These are phyloP conservation scores for Phlebopus sp. DNA, from an alignment of 1,284 basidiomycete species.

Conservation along the genomic window DNA sequence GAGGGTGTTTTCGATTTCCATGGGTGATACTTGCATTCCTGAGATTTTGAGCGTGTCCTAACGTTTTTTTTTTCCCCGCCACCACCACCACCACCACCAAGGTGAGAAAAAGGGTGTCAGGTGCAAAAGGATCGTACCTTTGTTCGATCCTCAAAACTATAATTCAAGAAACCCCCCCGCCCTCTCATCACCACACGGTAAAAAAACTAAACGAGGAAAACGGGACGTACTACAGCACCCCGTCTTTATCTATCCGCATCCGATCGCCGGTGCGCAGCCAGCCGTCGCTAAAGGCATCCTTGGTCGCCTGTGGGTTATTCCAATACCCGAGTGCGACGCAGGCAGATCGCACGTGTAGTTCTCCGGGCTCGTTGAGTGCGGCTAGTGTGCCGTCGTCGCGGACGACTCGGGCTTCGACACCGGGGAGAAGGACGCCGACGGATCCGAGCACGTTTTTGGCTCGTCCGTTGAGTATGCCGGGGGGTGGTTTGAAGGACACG, in stretches of 20 bases:
- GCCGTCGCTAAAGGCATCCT: constrained; percentile 61
- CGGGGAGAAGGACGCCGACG: constrained; percentile 59
- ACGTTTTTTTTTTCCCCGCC: too few relatives aligned
- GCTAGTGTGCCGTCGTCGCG: constrained; percentile 60
- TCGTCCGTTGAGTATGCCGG: constrained; percentile 46
- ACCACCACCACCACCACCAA: too few relatives aligned
- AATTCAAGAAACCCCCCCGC: too few relatives aligned
- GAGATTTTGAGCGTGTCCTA: constrained; percentile 74
- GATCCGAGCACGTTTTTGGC: constrained; percentile 42
- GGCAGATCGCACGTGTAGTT: constrained; percentile 54
- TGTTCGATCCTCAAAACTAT: constrained; percentile 30
- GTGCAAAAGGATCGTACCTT: constrained; percentile 21
- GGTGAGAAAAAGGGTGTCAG: too few relatives aligned
- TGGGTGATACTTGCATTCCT: constrained; percentile 70
- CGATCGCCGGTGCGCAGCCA: constrained; percentile 75
- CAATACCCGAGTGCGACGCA: constrained; percentile 67
- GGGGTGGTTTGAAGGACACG: constrained; percentile 43
- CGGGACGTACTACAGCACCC: constrained; percentile 60
- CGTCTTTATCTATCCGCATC: constrained; percentile 56
- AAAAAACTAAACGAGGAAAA: too few relatives aligned
- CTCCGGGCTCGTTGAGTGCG: constrained; percentile 56
- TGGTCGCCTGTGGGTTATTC: constrained; percentile 63
- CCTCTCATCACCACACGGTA: too few relatives aligned
- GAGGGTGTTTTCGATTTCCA: constrained; percentile 66
- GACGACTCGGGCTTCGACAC: constrained; percentile 59